phyloP scores from a whole-genome alignment of 139 green algal genomes.

The Axilococcus clingmanii region DNA sequence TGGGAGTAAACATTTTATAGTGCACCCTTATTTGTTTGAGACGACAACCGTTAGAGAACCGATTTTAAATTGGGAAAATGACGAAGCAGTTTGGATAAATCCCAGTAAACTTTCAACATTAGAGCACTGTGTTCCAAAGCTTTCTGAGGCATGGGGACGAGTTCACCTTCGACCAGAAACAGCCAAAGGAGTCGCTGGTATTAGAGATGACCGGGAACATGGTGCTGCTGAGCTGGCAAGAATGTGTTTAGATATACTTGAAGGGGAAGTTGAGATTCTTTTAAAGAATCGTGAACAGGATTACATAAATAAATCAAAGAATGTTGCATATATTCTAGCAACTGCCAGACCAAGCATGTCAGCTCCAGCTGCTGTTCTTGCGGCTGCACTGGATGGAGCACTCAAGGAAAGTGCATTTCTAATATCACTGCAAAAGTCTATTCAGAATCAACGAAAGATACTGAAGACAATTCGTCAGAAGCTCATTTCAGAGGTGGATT shows the following conservation, averaged over 20 bases:
- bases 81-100: slow-evolving; percentile 8
- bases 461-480: background rate
- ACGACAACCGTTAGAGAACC: background rate
- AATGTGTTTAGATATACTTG: background rate
- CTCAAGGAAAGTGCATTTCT: slow-evolving; percentile 4
- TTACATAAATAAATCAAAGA: background rate
- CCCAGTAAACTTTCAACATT: background rate
- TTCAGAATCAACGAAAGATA: background rate
- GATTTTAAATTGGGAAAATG: slow-evolving; percentile 39
- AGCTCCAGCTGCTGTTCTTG: slow-evolving; percentile 24
- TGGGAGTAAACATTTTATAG: slow-evolving; percentile 13
- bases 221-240: slow-evolving; percentile 28
- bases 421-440: background rate
- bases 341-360: slow-evolving; percentile 23
- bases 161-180: background rate
- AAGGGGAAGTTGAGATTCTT: background rate
- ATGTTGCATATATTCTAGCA: slow-evolving; percentile 26
- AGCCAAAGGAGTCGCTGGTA: slow-evolving; percentile 2
- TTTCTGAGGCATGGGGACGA: slow-evolving; percentile 5
- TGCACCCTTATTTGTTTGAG: slow-evolving; percentile 34
- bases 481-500: background rate
- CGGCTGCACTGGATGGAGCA: slow-evolving; percentile 2
- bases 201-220: slow-evolving; percentile 20
- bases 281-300: background rate
- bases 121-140: slow-evolving; percentile 2